Evolutionary conservation across 1,284 basidiomycete species (phyloP).

Genomic region (Cryptococcus hybrid): DNA sequence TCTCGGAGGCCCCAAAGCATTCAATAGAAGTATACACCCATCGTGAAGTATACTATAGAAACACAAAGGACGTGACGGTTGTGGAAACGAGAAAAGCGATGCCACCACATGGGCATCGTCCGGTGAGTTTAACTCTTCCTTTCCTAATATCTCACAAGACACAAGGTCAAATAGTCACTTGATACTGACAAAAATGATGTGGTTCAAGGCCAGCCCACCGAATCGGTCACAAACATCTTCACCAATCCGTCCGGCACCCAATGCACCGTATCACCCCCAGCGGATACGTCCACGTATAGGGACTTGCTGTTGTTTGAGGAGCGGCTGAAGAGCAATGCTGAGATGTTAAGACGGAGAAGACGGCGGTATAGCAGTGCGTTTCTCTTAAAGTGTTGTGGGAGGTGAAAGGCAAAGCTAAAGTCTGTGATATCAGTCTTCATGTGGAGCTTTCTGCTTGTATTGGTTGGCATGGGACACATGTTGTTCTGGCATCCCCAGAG

Average conservation of each 20-base stretch:
- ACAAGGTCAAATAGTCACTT: no score
- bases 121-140: no score
- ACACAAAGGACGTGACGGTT: no score
- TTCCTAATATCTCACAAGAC: no score
- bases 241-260: conserved; percentile 19
- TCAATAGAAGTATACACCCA: no score
- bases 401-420: not conserved
- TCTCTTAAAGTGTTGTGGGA: not conserved
- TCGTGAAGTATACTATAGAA: no score
- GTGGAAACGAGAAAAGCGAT: no score
- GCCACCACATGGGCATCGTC: no score
- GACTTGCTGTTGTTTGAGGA: conserved; percentile 95
- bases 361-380: conserved; percentile 80
- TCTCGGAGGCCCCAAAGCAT: no score
- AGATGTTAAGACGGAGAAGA: conserved; percentile 74
- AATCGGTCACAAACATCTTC: not conserved
- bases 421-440: conserved; percentile 33
- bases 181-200: conserved; percentile 19
- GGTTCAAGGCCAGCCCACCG: not conserved
- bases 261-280: conserved; percentile 59
- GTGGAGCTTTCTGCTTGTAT: conserved; percentile 33
- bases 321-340: conserved; percentile 88
- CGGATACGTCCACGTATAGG: conserved; percentile 73
- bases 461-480: conserved; percentile 28
- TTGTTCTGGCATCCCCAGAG: conserved; percentile 24